phyloP scores from a whole-genome alignment of 345 rosid genomes.

The Ceriops zippeliana region DNA sequence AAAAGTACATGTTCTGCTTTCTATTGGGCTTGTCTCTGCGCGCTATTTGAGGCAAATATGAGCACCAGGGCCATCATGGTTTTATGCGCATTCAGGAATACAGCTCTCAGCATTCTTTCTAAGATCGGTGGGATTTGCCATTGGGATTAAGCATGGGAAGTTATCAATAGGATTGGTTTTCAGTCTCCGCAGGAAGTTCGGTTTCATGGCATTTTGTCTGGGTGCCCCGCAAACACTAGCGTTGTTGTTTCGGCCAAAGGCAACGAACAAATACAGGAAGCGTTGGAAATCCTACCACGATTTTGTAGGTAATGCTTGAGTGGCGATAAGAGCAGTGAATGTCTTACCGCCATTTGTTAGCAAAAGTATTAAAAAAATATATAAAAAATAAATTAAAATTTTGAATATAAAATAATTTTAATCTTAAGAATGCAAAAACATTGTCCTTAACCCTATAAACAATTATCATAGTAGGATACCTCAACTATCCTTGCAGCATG shows the following conservation, averaged over 20 bases:
- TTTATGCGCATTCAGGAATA: constrained; percentile 68
- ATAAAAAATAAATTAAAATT: too few species aligned
- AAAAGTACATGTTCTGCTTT: constrained; percentile 57
- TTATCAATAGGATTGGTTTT: constrained; percentile 66
- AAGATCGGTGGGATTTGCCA: constrained; percentile 64
- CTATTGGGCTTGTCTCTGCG: constrained; percentile 62
- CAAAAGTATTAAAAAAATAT: too few species aligned
- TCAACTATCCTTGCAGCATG: too few species aligned
- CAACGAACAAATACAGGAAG: constrained; percentile 76
- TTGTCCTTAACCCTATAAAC: too few species aligned
- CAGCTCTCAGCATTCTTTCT: constrained; percentile 55
- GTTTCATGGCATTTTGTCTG: constrained; percentile 55
- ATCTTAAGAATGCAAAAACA: too few species aligned
- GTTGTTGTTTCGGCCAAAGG: constrained; percentile 70
- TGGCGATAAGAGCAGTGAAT: constrained; percentile 88
- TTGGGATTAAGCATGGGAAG: constrained; percentile 65
- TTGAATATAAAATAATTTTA: too few species aligned
- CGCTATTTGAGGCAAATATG: constrained; percentile 61
- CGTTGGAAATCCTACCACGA: constrained; percentile 98
- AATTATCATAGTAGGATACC: too few species aligned
- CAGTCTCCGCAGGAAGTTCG: constrained; percentile 68
- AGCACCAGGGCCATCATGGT: constrained; percentile 76
- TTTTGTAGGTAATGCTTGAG: constrained; percentile 85
- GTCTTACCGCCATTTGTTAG: constrained; percentile 32
- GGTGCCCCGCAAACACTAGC: constrained; percentile 77